Conservation (phyloP, 495 filamentous ascomycete genomes). For the Penicillium malachiteum region DNA sequence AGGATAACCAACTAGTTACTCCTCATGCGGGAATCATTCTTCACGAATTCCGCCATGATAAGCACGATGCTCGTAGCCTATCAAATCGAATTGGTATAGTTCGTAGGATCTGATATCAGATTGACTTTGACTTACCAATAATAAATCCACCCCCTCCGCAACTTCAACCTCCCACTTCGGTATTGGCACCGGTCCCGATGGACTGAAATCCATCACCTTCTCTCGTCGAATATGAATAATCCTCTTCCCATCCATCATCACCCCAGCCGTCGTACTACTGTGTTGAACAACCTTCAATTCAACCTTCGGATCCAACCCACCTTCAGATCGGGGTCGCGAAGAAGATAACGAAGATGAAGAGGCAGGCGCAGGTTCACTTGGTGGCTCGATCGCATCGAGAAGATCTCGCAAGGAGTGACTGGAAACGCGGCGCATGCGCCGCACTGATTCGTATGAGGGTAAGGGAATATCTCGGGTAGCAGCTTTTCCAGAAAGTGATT, state of each 20-base stretch:
- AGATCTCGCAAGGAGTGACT: constrained; percentile 19
- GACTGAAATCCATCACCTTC: constrained; percentile 14
- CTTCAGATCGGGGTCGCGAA: constrained; percentile 9
- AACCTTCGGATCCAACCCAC: constrained; percentile 8
- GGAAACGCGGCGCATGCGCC: constrained; percentile 10
- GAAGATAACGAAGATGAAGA: constrained; percentile 10
- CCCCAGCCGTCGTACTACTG: constrained; percentile 10
- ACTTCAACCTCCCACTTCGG: constrained; percentile 26
- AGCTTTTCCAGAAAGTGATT: not conserved
- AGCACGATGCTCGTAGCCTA: constrained; percentile 25
- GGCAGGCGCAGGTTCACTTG: constrained; percentile 22
- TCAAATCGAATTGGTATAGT: not conserved
- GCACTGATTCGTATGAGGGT: constrained; percentile 19
- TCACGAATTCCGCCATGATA: constrained; percentile 22
- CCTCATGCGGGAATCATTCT: constrained; percentile 13
- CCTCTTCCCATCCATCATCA: constrained; percentile 25
- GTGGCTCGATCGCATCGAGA: constrained; percentile 26
- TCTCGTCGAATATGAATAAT: constrained; percentile 20
- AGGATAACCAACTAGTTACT: not conserved
- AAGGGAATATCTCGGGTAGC: not conserved
- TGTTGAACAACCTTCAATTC: constrained; percentile 20
- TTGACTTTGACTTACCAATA: constrained; percentile 18
- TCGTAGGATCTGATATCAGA: not conserved
- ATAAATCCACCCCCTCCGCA: constrained; percentile 27
- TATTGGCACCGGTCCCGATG: constrained; percentile 11